Evolutionary conservation across 495 filamentous ascomycete genomes (phyloP), one percentile per base, ranked within the genome.

Genomic region (Sphaerosporella brunnea): DNA sequence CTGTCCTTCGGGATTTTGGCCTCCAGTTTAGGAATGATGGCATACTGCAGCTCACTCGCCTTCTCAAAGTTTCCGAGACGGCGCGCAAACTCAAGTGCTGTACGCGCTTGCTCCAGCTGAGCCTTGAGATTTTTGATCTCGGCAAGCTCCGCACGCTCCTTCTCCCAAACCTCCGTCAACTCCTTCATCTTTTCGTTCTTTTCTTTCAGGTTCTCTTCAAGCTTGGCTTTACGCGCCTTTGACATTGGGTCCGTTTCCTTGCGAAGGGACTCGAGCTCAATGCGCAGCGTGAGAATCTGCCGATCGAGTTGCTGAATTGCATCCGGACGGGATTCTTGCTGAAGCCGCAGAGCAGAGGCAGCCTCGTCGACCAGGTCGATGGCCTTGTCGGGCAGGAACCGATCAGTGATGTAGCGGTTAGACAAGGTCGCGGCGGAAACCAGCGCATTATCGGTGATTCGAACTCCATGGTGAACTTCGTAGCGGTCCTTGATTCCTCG

Each of bases 291-390:
- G 69, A 94, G 87, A 41, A 97, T 94, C 56, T 83, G 80, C 39
- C 88, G 82, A 56, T 96, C 90, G 16, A 95, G 72, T 42, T 80
- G 75, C 59, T 85, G 77, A 23, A 97, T 95, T 11, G 84, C 75
- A 49, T 97, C 90, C 0, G 90, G 90, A 52, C 93, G 93, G 55
- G 84, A 93, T 64, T 97, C 90, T 62, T 97, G 90, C 59, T 97
- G 90, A 50, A 97, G 63, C 15, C 90, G 73, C 7, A 95, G 67
- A 10, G 83, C 82, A 32, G 84, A 93, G 3, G 90, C 87, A 11
- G 90, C 90, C 65, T 96, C 90, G 59, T 97, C 90, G 53, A 97
- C 84, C 42, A 97, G 62, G 62, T 97, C 90, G 51, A 97, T 97
- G 4, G 90, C 90, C 59, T 96, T 95, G 63, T 95, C 88, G 1